phyloP scores from a whole-genome alignment of 2,329 filamentous ascomycete species.

The Fusarium austroafricanum region DNA sequence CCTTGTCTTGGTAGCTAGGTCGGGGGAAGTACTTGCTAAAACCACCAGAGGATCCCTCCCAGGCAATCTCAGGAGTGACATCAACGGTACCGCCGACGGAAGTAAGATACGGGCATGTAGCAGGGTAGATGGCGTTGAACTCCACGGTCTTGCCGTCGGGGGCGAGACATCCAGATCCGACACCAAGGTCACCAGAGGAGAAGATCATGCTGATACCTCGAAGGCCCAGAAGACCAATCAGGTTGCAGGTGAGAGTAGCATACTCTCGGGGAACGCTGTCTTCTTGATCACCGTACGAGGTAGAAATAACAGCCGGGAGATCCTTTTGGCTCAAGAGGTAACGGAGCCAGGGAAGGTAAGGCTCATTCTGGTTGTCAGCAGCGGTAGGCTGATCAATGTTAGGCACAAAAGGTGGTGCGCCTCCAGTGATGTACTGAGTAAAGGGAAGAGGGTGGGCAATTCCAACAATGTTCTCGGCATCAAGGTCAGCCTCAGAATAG shows the following conservation, averaged over 20 bases:
- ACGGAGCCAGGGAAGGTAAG: conserved; percentile 22
- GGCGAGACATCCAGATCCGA: conserved; percentile 33
- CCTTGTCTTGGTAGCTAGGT: conserved; percentile 60
- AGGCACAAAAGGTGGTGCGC: conserved; percentile 24
- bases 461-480: conserved; percentile 32
- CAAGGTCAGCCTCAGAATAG: conserved; percentile 20
- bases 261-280: conserved; percentile 26
- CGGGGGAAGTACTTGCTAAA: conserved; percentile 62
- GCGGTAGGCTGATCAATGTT: conserved; percentile 27
- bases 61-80: conserved; percentile 57
- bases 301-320: conserved; percentile 18
- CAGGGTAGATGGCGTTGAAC: conserved; percentile 55
- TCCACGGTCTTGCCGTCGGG: conserved; percentile 39
- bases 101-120: conserved; percentile 59
- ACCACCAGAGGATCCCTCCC: conserved; percentile 59
- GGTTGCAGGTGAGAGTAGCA: conserved; percentile 23
- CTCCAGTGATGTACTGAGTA: conserved; percentile 32
- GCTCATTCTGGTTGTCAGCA: conserved; percentile 27
- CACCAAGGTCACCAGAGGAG: conserved; percentile 48
- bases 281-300: conserved; percentile 26
- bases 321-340: conserved; percentile 17
- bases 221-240: conserved; percentile 24
- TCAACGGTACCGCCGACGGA: conserved; percentile 65
- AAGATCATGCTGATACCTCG: conserved; percentile 54
- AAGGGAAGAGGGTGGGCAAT: conserved; percentile 34